Base-by-base conservation (phyloP, 2,329 filamentous ascomycete genomes). In the Reticulascus tulasneorum region DNA sequence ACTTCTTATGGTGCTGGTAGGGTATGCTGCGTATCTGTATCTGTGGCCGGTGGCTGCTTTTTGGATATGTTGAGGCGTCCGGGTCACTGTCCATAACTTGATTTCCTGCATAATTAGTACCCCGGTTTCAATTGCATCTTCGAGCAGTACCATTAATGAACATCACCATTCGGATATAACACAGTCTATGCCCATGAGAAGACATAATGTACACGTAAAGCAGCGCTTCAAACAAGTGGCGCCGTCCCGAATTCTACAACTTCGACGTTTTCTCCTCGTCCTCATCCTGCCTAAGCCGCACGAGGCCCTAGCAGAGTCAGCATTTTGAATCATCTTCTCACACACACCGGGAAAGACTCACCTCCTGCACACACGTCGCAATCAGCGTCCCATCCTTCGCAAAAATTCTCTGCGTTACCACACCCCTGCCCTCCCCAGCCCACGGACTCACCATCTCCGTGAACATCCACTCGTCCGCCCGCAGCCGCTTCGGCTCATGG, bases 341-440 rank as follows among this genome's bases (percentile, higher is more conserved):
- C 20, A 16, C n/a, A 38, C 26, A n/a, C 15, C 6, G 12, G 31
- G 29, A 27, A 23, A 38, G 2, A 10, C 67, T 63, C 44, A 75
- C 85, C 74, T 93, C 86, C 62, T 93, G 86, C 40, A 86, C 75
- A 57, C 86, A 91, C 21, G 79, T 90, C 18, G 86, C 86, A 52
- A 93, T 63, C 59, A 93, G 59, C 18, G 71, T 82, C 16, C 86
- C 86, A 43, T 89, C 81, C 47, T 66, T 69, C 18, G 75, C 72
- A 56, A 81, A 90, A 42, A 91, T 84, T 59, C 77, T 75, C 68
- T 89, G 84, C 49, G 74, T 76, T 25, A 91, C 86, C 13, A 91
- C 69, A 0, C 84, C 86, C 41, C 86, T 71, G 4, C 85, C 86
- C 51, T 89, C 83, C 2, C 82, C 85, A 3, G 82, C 75, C 86